phyloP scores from a whole-genome alignment of 2,329 filamentous ascomycete genomes.

The Dothiorella sarmentorum region DNA sequence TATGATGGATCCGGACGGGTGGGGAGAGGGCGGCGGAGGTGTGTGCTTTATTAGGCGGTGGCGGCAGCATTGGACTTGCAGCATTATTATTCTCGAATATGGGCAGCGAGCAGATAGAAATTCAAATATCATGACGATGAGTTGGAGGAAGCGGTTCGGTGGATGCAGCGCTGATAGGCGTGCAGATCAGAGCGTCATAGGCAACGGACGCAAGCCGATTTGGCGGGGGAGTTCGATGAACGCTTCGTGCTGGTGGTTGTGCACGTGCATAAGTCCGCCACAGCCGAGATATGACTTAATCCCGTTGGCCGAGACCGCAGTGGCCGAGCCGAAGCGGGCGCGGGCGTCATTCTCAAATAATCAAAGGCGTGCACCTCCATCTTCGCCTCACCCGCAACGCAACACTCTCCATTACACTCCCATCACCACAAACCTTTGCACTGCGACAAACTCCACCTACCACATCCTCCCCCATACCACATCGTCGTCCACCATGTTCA shows the following conservation, averaged over 20 bases:
- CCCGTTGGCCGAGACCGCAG: conserved; percentile 18
- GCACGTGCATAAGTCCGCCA: conserved; percentile 19
- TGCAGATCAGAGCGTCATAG: conserved; percentile 2
- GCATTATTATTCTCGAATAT: too few species aligned
- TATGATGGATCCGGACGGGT: background rate
- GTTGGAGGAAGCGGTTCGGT: background rate
- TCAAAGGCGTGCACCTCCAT: conserved; percentile 15
- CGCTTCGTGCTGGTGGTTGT: background rate
- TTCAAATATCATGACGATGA: background rate
- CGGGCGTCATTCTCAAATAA: conserved; percentile 20
- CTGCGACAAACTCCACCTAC: conserved; percentile 13
- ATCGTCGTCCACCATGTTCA: conserved; percentile 50
- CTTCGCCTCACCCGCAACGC: conserved; percentile 18
- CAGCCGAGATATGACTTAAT: conserved; percentile 19
- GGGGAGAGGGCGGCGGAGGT: background rate
- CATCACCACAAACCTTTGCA: conserved; percentile 18
- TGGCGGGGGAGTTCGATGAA: background rate
- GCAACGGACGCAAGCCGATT: conserved; percentile 6
- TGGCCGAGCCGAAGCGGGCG: conserved; percentile 4
- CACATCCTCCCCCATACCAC: conserved; percentile 4
- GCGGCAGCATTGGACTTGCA: background rate
- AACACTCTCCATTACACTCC: conserved; percentile 22
- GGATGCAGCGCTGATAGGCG: conserved; percentile 8
- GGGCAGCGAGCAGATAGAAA: background rate
- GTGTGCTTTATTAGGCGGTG: background rate